Evolutionary conservation across 176 grass and related monocot genomes (phyloP).

Genomic region (Tillandsia fasciculata): DNA sequence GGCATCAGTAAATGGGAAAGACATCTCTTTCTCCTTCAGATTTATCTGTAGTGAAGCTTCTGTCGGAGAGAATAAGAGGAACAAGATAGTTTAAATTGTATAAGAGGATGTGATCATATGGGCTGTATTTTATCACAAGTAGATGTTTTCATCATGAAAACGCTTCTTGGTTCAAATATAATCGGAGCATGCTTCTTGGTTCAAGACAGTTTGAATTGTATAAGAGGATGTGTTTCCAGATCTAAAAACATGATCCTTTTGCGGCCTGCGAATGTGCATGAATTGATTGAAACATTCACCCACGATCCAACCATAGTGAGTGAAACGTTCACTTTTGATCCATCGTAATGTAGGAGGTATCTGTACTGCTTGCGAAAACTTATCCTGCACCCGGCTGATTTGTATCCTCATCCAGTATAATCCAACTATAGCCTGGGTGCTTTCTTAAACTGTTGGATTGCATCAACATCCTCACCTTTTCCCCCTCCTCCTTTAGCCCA

Average conservation of each 20-base stretch:
- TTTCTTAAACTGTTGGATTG: conserved; percentile 40
- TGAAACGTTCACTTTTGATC: no score
- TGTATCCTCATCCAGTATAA: conserved; percentile 28
- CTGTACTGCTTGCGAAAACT: not conserved
- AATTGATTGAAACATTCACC: no score
- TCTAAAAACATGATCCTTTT: no score
- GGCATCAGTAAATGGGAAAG: not conserved
- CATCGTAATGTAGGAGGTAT: not conserved
- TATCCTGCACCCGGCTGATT: conserved; percentile 14
- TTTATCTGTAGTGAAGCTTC: not conserved
- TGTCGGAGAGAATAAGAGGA: not conserved
- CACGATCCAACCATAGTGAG: no score
- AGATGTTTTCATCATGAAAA: not conserved
- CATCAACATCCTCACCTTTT: conserved; percentile 27
- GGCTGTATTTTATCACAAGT: not conserved
- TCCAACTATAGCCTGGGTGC: conserved; percentile 45
- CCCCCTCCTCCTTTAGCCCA: conserved; percentile 35
- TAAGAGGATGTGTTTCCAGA: no score
- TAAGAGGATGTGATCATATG: not conserved
- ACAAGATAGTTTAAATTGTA: not conserved
- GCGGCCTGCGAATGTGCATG: no score
- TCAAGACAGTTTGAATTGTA: no score
- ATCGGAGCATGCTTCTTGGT: not conserved
- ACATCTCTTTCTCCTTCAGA: not conserved
- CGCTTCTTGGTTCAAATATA: not conserved